Conservation (phyloP, 257 asterid genomes). For the Vinca minor region DNA sequence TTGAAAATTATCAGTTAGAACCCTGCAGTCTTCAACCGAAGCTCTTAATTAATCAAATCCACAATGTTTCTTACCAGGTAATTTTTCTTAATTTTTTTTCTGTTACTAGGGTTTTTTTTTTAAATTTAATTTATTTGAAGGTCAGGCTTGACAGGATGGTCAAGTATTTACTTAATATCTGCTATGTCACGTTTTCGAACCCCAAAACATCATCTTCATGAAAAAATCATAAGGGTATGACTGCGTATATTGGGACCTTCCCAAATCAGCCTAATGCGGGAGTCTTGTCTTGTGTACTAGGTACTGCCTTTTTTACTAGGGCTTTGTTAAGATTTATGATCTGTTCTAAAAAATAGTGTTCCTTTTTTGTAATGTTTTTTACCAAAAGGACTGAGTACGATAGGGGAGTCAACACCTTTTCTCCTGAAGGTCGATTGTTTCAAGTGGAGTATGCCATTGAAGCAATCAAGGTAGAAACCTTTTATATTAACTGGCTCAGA, state of each 20-base stretch:
- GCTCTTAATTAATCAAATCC: slow-evolving; percentile 15
- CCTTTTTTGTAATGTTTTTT: neutral
- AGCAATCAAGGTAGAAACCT: slow-evolving; percentile 56
- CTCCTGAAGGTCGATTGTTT: slow-evolving; percentile 91
- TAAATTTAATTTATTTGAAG: neutral
- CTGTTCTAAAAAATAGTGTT: no score
- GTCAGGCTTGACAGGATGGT: no score
- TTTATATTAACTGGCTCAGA: neutral
- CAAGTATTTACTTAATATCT: no score
- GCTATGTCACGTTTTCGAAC: no score
- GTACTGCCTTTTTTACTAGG: no score
- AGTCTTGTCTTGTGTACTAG: no score
- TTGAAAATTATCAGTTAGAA: neutral
- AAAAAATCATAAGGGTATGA: no score
- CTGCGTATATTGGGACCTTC: no score
- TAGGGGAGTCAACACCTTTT: slow-evolving; percentile 89
- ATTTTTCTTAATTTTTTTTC: neutral
- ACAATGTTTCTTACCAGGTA: slow-evolving; percentile 81
- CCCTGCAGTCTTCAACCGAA: slow-evolving; percentile 17
- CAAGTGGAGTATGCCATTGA: slow-evolving; percentile 92
- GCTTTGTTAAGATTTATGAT: no score
- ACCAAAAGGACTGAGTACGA: slow-evolving; percentile 75
- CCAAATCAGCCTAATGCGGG: no score
- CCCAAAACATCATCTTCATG: no score
- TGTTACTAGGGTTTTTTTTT: slow-evolving; percentile 11